Evolutionary conservation across 495 filamentous ascomycete genomes (phyloP), one percentile per base, ranked within the genome.

Genomic region (Penicillium maclennaniae): DNA sequence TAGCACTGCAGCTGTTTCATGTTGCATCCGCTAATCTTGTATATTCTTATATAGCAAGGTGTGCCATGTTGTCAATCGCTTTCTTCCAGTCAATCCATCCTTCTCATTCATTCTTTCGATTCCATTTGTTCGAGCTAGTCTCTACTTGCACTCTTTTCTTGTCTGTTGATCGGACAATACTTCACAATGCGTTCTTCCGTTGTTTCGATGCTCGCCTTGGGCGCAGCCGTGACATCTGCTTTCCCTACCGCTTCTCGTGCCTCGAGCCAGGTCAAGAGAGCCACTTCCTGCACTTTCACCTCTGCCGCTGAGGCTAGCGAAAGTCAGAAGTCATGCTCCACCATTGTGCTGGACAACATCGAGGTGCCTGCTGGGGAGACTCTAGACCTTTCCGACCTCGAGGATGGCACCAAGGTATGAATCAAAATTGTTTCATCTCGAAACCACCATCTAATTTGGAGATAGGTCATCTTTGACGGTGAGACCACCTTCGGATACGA

Each of bases 401-500:
- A 68, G 17, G 51, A 63, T 7, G 77, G 74, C 26, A 76, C 78
- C 9, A 68, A 67, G 48, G 73, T 76, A 63, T 26, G 52, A 5
- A 23, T 25, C 19, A 7, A 5, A 23, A 9, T 37, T 19, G 20
- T 27, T 26, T 0, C 27, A 12, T 3, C 1, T 27, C 23, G 15
- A 1, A 28, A 26, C 28, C 28, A 6, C 21, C 10, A 8, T 19
- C 23, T 10, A 34, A 34, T 14, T 7, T 20, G 8, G 12, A 2
- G 4, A 19, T 28, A 75, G 72, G 76, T 80, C 47, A 75, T 71
- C 57, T 80, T 82, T 60, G 60, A 73, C 45, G 78, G 79, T 17
- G 73, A 66, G 39, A 80, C 78, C 5, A 77, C 72, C 31, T 82
- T 77, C 49, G 78, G 73, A 42, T 81, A 82, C 59, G 60, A 76